Conservation (phyloP, 2,329 filamentous ascomycete species). For the Fusarium sambucinum region DNA sequence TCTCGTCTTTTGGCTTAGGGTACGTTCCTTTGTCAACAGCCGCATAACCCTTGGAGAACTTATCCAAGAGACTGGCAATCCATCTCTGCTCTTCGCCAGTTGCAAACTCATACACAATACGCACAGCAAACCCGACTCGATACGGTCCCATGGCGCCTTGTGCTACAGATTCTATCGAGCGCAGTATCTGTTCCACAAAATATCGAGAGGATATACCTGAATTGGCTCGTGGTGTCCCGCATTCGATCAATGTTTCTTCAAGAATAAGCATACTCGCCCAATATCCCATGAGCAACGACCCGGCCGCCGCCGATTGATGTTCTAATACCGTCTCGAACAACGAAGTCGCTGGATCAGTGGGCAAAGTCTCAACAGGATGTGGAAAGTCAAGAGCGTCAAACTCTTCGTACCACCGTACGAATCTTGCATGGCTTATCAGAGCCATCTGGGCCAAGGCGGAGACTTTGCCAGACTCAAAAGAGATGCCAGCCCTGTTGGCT, state of each 20-base stretch:
- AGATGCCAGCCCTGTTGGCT: constrained; percentile 46
- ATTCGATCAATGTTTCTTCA: constrained; percentile 54
- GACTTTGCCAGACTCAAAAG: constrained; percentile 48
- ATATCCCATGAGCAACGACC: constrained; percentile 53
- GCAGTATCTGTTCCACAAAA: constrained; percentile 52
- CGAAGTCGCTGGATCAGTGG: constrained; percentile 48
- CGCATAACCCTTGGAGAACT: constrained; percentile 52
- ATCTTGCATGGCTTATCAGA: constrained; percentile 47
- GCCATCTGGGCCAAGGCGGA: constrained; percentile 49
- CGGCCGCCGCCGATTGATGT: constrained; percentile 52
- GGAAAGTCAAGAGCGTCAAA: constrained; percentile 44
- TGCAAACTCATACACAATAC: constrained; percentile 57
- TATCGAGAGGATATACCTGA: constrained; percentile 46
- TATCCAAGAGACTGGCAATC: constrained; percentile 50
- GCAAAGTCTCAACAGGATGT: constrained; percentile 46
- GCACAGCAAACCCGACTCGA: constrained; percentile 53
- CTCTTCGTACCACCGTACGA: constrained; percentile 51
- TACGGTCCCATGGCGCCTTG: constrained; percentile 55
- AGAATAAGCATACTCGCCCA: constrained; percentile 57
- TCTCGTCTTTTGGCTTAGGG: constrained; percentile 43
- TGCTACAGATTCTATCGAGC: constrained; percentile 55
- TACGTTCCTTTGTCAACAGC: constrained; percentile 50
- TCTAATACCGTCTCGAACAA: constrained; percentile 51
- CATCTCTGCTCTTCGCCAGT: constrained; percentile 52
- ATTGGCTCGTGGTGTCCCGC: constrained; percentile 44